Evolutionary conservation across 148 eudicot genomes (phyloP).

Genomic region (Simmondsia chinensis): DNA sequence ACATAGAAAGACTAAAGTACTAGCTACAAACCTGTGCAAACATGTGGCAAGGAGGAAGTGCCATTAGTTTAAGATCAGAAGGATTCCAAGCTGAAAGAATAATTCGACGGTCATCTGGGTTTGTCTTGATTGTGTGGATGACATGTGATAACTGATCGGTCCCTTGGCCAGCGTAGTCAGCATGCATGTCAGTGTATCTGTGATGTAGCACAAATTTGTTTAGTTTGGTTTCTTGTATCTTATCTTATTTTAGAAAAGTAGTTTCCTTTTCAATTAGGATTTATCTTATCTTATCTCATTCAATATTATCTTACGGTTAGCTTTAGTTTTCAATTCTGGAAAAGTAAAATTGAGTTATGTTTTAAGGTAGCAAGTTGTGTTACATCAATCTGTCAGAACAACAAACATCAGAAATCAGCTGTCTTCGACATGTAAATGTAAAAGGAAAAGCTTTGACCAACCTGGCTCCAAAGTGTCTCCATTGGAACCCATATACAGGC

Average conservation of each 20-base stretch:
- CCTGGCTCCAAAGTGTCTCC: conserved; percentile 98
- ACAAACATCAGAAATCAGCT: no score
- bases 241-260: no score
- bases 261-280: no score
- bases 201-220: no score
- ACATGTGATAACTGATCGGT: conserved; percentile 81
- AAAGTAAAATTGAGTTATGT: no score
- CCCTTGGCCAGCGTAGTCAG: conserved; percentile 90
- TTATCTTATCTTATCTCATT: no score
- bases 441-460: conserved; percentile 12
- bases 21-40: conserved; percentile 51
- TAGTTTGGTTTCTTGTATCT: no score
- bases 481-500: conserved; percentile 94
- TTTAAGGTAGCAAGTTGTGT: no score
- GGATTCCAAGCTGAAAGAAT: conserved; percentile 98
- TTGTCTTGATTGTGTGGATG: conserved; percentile 76
- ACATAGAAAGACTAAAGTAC: background rate
- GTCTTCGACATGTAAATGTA: no score
- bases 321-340: no score
- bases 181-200: conserved; percentile 88
- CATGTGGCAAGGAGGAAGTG: conserved; percentile 96
- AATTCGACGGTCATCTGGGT: conserved; percentile 84
- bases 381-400: no score
- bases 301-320: no score
- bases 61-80: conserved; percentile 77